phyloP scores from a whole-genome alignment of 2,329 filamentous ascomycete genomes.

The Pestalotiopsis sp. region DNA sequence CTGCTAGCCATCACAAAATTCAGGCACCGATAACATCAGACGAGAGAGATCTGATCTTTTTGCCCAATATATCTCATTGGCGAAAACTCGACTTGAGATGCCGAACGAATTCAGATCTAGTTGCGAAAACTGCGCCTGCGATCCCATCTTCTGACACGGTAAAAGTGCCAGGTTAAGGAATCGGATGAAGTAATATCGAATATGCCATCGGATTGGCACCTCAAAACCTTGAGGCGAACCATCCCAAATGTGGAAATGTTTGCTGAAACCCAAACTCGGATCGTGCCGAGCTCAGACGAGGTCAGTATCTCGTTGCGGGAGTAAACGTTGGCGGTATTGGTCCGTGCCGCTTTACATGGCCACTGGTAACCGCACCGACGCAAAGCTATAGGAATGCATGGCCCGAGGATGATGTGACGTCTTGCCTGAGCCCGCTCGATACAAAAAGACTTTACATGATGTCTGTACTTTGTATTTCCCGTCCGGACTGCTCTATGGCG shows the following conservation, averaged over 20 bases:
- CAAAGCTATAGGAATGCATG: too few species aligned
- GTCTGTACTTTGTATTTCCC: too few species aligned
- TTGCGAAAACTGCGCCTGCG: neutral
- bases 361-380: neutral
- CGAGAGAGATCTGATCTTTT: neutral
- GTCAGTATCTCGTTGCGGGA: neutral
- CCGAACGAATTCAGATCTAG: neutral
- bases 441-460: too few species aligned
- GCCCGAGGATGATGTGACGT: too few species aligned
- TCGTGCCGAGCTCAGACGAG: neutral
- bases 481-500: too few species aligned
- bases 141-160: neutral
- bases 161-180: neutral
- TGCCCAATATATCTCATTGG: neutral
- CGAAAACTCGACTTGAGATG: neutral
- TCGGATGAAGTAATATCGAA: neutral
- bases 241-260: slow-evolving; percentile 7
- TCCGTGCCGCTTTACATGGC: neutral
- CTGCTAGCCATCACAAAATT: neutral
- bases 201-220: too few species aligned
- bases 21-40: neutral
- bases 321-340: neutral
- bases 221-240: neutral
- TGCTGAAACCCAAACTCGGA: slow-evolving; percentile 9
- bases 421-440: too few species aligned